Evolutionary conservation across 1,284 basidiomycete species (phyloP).

Genomic region (Leccinum subrobustum): DNA sequence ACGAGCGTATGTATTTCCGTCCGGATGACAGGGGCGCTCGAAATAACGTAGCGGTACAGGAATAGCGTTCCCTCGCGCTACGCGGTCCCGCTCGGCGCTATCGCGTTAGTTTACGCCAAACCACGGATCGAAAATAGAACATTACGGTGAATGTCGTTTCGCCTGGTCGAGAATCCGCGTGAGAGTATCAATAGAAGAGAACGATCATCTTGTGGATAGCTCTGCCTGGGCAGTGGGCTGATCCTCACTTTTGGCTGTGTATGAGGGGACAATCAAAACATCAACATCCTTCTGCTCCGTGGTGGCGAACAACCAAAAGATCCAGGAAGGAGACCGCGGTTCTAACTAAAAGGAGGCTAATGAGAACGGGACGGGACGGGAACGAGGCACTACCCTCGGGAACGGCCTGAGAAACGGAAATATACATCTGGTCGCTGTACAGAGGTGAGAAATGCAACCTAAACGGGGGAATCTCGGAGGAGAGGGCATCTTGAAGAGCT

Average conservation of each 20-base stretch:
- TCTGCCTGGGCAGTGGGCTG: not conserved
- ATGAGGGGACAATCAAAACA: not conserved
- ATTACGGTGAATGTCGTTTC: not conserved
- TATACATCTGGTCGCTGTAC: not conserved
- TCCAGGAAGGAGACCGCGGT: not conserved
- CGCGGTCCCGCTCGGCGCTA: not conserved
- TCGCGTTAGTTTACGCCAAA: not conserved
- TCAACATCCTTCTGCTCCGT: not conserved
- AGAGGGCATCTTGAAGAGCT: not conserved
- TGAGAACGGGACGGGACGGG: not conserved
- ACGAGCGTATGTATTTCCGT: not conserved
- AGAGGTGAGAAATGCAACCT: not conserved
- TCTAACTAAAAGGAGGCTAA: not conserved
- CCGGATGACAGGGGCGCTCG: not conserved
- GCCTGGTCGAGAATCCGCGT: not conserved
- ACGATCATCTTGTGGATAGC: not conserved
- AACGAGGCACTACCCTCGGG: not conserved
- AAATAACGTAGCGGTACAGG: not conserved
- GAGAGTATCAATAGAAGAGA: not conserved
- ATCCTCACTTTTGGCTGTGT: not conserved
- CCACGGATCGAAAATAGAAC: not conserved
- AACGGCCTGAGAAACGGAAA: not conserved
- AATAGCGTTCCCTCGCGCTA: not conserved
- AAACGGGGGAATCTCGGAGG: not conserved
- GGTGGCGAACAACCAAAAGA: not conserved